Percentiles rank a stretch among this genome's conserved stretches.
Conservation (phyloP, 2,329 filamentous ascomycete species). For the Aspergillus sp. region DNA sequence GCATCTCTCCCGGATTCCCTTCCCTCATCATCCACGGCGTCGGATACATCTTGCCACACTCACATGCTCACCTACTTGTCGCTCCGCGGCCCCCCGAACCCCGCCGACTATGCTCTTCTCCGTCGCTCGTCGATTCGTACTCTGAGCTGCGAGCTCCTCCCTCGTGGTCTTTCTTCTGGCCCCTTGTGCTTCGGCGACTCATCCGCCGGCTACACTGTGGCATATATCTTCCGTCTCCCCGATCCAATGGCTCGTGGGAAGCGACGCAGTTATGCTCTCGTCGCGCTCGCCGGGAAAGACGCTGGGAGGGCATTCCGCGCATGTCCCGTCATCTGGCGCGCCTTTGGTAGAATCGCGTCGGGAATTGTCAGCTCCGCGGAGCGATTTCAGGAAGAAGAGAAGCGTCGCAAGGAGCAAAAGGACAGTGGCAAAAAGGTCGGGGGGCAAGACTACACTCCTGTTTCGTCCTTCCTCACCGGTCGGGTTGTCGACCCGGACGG, state of each 20-base stretch:
- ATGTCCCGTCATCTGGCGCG: slow-evolving; percentile 42
- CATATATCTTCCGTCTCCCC: slow-evolving; percentile 50
- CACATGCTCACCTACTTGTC: slow-evolving; percentile 51
- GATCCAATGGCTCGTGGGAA: slow-evolving; percentile 50
- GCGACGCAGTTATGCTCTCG: slow-evolving; percentile 47
- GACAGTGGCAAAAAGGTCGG: slow-evolving; percentile 16
- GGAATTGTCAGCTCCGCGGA: slow-evolving; percentile 41
- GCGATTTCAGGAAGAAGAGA: slow-evolving; percentile 36
- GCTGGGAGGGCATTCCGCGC: slow-evolving; percentile 38
- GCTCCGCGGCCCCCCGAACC: slow-evolving; percentile 46
- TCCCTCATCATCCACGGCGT: slow-evolving; percentile 34
- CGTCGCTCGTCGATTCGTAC: slow-evolving; percentile 51
- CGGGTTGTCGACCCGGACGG: slow-evolving; percentile 48
- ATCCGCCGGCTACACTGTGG: slow-evolving; percentile 48
- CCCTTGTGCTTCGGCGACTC: slow-evolving; percentile 51
- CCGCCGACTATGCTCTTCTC: slow-evolving; percentile 45
- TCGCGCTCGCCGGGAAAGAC: slow-evolving; percentile 48
- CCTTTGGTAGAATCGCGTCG: slow-evolving; percentile 46
- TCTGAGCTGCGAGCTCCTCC: slow-evolving; percentile 48
- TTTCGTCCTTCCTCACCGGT: slow-evolving; percentile 50
- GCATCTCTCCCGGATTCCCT: slow-evolving; percentile 31
- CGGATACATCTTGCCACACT: slow-evolving; percentile 41
- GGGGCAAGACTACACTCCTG: slow-evolving; percentile 42
- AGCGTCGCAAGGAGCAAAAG: slow-evolving; percentile 32
- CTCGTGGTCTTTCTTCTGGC: slow-evolving; percentile 47